phyloP scores from a whole-genome alignment of 2,329 filamentous ascomycete species.

The Fusarium duplospermum region DNA sequence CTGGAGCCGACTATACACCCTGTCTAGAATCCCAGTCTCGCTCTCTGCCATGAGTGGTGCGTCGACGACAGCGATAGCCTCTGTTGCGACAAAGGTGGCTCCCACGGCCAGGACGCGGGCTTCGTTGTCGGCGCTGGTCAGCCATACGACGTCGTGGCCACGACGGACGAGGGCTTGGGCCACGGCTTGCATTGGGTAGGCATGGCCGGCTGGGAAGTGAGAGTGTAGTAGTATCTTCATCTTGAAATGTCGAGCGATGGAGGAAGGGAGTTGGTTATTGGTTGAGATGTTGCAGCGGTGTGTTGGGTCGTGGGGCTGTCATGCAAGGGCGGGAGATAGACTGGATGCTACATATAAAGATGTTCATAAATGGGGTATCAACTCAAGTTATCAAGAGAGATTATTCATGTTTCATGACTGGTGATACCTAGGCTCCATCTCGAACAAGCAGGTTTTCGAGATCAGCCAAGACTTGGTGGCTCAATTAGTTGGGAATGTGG shows the following conservation, averaged over 20 bases:
- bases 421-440: neutral
- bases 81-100: constrained; percentile 49
- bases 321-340: neutral
- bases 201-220: constrained; percentile 54
- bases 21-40: constrained; percentile 49
- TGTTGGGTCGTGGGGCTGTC: constrained; percentile 1
- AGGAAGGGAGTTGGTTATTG: neutral
- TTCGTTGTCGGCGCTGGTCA: constrained; percentile 50
- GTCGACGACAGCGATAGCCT: constrained; percentile 47
- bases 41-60: constrained; percentile 42
- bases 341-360: neutral
- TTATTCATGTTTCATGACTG: neutral
- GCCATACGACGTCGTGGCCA: constrained; percentile 54
- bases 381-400: neutral
- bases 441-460: neutral
- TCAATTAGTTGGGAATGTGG: neutral
- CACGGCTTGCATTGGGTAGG: constrained; percentile 54
- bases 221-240: constrained; percentile 55
- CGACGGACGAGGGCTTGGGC: constrained; percentile 51
- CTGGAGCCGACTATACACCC: constrained; percentile 39
- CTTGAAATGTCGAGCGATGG: neutral
- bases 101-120: constrained; percentile 49
- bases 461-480: neutral
- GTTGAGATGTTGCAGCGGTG: constrained; percentile 6
- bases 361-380: neutral